Evolutionary conservation across 768 basidiomycete genomes (phyloP), one percentile per base, ranked within the genome.

Genomic region (Tricholoma terreum): DNA sequence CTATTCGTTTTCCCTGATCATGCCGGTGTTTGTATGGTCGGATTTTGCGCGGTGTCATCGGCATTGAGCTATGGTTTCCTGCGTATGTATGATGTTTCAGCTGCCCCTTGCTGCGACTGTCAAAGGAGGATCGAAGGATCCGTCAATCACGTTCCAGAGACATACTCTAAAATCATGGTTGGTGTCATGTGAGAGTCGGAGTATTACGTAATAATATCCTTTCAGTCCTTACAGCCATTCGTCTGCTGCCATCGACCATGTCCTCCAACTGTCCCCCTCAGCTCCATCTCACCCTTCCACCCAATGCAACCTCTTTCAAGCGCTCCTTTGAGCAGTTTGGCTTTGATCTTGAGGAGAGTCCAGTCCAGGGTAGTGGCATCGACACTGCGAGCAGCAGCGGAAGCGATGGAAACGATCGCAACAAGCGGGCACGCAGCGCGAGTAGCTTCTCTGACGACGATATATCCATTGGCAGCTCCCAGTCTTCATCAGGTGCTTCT

Each of bases 241-340:
- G 54, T 62, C 57, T 63, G 54, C 52, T 49, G 57, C 54, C 46
- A 52, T 62, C 66, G 68, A 59, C 66, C 68, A 78, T 78, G 76
- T 73, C 75, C 58, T 72, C 72, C 31, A 71, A 69, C 54, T 76
- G 73, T 61, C 78, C 82, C 27, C 82, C 82, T 6, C 82, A 83
- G 58, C 73, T 84, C 2, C 79, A 80, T 36, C 77, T 84, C 14
- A 72, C 78, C n/a, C 69, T 84, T 7, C 76, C 80, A n/a, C 62
- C 77, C 1, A 75, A 67, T 54, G 75, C 80, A 1, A 79, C 80
- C 0, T 82, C 81, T 15, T 84, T 85, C 73, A 85, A 85, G 63
- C 77, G 83, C 46, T 81, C 83, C 12, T 85, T 85, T 65, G 76
- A 82, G 54, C 77, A 84, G 63, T 83, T 80, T 59, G 81, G 80